phyloP scores from a whole-genome alignment of 164 flowering plant species.

The Vitis amurensis region DNA sequence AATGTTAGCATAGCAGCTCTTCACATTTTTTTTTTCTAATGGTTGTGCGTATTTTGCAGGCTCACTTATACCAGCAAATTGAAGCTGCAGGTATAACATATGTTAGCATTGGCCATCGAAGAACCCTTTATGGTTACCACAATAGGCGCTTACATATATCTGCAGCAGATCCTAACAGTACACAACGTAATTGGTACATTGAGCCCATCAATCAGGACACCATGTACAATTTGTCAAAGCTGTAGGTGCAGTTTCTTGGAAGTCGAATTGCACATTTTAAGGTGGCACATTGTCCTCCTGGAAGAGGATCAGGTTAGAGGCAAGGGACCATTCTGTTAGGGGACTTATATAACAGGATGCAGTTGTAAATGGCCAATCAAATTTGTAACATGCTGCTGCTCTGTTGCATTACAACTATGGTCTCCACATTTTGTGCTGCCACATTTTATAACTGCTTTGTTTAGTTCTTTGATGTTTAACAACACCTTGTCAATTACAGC shows the following conservation, averaged over 20 bases:
- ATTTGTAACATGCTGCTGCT: too few species aligned
- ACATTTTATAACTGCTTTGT: neutral
- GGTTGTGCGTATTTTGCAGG: conserved; percentile 38
- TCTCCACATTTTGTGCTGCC: neutral
- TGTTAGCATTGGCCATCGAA: conserved; percentile 81
- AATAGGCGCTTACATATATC: conserved; percentile 55
- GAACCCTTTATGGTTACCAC: conserved; percentile 64
- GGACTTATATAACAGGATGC: neutral
- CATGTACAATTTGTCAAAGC: conserved; percentile 18
- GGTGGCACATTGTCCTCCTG: too few species aligned
- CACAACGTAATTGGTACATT: conserved; percentile 53
- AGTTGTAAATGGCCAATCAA: neutral
- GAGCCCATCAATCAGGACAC: conserved; percentile 38
- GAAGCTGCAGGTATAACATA: conserved; percentile 81
- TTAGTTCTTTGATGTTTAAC: neutral
- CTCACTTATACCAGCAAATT: conserved; percentile 66
- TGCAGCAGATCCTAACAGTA: conserved; percentile 33
- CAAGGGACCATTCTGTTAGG: neutral
- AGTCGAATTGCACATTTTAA: neutral
- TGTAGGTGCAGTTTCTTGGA: conserved; percentile 8
- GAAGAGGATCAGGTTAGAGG: neutral
- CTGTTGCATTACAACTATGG: neutral
- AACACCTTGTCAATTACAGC: neutral
- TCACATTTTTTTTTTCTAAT: neutral
- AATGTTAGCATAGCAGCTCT: too few species aligned